Base-by-base conservation (phyloP, 1,284 basidiomycete genomes). In the Ustilago tritici region DNA sequence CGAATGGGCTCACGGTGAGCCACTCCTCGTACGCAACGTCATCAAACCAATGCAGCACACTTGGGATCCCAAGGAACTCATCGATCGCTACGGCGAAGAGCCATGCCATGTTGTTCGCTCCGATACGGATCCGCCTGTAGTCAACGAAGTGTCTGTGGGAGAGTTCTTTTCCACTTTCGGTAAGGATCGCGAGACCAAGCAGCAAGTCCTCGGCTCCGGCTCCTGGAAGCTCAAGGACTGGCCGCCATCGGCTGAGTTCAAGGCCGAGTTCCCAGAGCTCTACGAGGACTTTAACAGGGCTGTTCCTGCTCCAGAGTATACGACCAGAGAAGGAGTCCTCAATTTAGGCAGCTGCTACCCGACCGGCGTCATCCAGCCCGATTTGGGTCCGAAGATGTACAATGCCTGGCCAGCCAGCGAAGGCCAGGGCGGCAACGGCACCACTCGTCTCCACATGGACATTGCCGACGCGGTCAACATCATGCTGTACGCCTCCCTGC, bases 391-490 rank as follows among this genome's bases (percentile, higher is more conserved):
- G 7, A 90, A 90, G 82, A 89, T 90, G 88, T 88, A 89, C 82
- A 87, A 87, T 63, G 88, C 88, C 12, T 83, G 80, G 80, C 72
- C 80, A 2, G 69, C 68, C 10, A 65, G 56, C 17, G 80, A 82
- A 73, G 86, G 87, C 14, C 84, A 88, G 23, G 92, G 91, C 8
- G 92, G 90, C 80, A 92, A 92, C 80, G 93, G 93, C 9, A 91
- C 93, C 31, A 98, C 95, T 3, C 89, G 94, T 55, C 86, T 98
- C 60, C 95, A 98, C 84, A 95, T 96, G 94, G 95, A 98, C 87
- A 94, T 96, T 89, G 94, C 95, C 0, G 95, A 98, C 82, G 95
- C 94, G 1, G 88, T 97, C 72, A 98, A 98, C 86, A 90, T 97
- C 79, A 94, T 98, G 76, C 76, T 82, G 12, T 53, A 80, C 61